phyloP scores from a whole-genome alignment of 805 yeast species.

The Pichia exigua region DNA sequence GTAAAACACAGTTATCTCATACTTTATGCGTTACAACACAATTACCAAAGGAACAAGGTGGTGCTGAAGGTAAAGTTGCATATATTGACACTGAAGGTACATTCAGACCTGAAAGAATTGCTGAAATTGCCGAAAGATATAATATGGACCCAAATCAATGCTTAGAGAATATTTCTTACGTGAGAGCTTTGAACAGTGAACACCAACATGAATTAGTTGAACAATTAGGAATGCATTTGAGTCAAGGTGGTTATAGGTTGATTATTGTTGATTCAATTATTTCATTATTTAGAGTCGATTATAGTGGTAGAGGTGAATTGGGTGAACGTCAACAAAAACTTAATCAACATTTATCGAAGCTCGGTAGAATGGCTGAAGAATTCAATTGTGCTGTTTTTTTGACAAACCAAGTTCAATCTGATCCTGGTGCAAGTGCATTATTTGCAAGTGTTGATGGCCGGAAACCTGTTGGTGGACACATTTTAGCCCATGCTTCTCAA shows the following conservation, averaged over 20 bases:
- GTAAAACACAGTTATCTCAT: constrained; percentile 76
- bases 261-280: constrained; percentile 65
- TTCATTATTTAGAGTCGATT: constrained; percentile 75
- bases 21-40: constrained; percentile 73
- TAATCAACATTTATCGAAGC: constrained; percentile 45
- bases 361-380: constrained; percentile 63
- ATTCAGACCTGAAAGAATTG: constrained; percentile 62
- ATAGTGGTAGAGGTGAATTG: constrained; percentile 70
- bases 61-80: constrained; percentile 75
- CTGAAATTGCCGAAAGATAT: constrained; percentile 59
- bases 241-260: constrained; percentile 58
- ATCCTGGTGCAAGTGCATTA: constrained; percentile 73
- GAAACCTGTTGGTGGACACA: constrained; percentile 81
- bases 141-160: constrained; percentile 64
- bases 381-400: constrained; percentile 70
- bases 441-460: constrained; percentile 80
- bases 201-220: constrained; percentile 70
- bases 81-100: constrained; percentile 80
- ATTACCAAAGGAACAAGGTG: constrained; percentile 62
- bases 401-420: constrained; percentile 75
- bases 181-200: constrained; percentile 57
- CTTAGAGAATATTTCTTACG: constrained; percentile 62
- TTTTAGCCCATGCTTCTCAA: constrained; percentile 74
- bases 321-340: constrained; percentile 68
- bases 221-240: constrained; percentile 56